Base-by-base conservation (phyloP, 345 rosid genomes). In the Salix udensis region DNA sequence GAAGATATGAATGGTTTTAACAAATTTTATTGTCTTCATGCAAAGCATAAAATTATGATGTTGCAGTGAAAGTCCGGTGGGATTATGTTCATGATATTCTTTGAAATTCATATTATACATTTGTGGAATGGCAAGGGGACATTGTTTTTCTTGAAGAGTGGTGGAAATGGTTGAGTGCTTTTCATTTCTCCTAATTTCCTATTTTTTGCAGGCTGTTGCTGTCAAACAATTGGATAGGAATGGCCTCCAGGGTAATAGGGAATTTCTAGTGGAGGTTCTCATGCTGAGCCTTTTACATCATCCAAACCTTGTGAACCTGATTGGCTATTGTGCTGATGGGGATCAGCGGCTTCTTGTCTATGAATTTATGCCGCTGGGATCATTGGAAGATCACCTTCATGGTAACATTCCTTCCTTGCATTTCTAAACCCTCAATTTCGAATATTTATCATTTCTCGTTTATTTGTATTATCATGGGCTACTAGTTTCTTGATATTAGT, bases 271-370 rank as follows among this genome's bases (percentile, higher is more conserved):
- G 69, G 99, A 96, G 84, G 99, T 96, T 81, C 97, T 96, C 67
- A 96, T 96, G 99, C 92, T 96, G 74, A 96, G 99, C 82, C 97
- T 96, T 82, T 92, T 96, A 77, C 98, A 96, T 88, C 99, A 96
- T 76, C 87, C 88, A 30, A 96, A 96, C 88, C 92, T 96, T 28
- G 98, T 96, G 86, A 96, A 83, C 83, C 88, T 96, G 68, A 96
- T 94, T 66, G 99, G 99, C 76, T 94, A 96, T 81, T 96, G 99
- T 82, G 99, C 99, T 73, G 99, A 96, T 85, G 99, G 98, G 67
- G 98, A 96, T 73, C 99, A 96, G 70, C 94, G 99, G 55, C 98
- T 96, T 76, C 96, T 96, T 77, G 98, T 96, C 65, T 96, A 96
- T 67, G 99, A 96, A 81, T 96, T 92, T 82, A 94, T 96, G 99